phyloP scores from a whole-genome alignment of 495 filamentous ascomycete genomes.

The Beverwykella pulmonaria region DNA sequence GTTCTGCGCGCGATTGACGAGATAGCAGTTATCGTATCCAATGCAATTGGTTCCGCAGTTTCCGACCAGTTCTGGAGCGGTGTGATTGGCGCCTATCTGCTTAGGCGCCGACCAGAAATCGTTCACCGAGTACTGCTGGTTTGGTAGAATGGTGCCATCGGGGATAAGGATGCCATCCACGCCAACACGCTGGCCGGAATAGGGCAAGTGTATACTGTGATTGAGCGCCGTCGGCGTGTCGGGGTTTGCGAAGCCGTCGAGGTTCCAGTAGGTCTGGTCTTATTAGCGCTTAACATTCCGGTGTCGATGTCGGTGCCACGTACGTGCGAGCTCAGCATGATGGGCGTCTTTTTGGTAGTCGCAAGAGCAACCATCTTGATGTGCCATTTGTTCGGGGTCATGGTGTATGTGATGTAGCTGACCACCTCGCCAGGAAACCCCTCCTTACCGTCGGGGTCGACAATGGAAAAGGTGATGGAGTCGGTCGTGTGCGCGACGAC shows the following conservation, averaged over 20 bases:
- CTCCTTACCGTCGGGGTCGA: slow-evolving; percentile 68
- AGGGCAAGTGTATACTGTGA: slow-evolving; percentile 70
- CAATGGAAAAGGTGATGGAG: slow-evolving; percentile 77
- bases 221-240: slow-evolving; percentile 66
- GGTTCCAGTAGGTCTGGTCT: slow-evolving; percentile 78
- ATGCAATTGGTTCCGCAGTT: slow-evolving; percentile 67
- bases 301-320: slow-evolving; percentile 48
- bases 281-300: background rate
- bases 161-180: slow-evolving; percentile 78
- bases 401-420: slow-evolving; percentile 73
- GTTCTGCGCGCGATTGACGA: slow-evolving; percentile 50
- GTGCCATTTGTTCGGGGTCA: slow-evolving; percentile 45
- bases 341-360: slow-evolving; percentile 57
- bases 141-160: slow-evolving; percentile 70
- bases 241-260: slow-evolving; percentile 69
- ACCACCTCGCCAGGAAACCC: slow-evolving; percentile 82
- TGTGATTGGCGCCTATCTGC: slow-evolving; percentile 70
- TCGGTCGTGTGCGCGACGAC: slow-evolving; percentile 66
- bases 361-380: slow-evolving; percentile 45
- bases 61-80: slow-evolving; percentile 53
- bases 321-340: slow-evolving; percentile 59
- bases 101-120: slow-evolving; percentile 76
- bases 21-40: slow-evolving; percentile 63
- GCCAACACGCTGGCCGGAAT: slow-evolving; percentile 68
- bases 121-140: slow-evolving; percentile 59